Conservation (phyloP, 2,329 filamentous ascomycete species). For the Fusarium sp. region DNA sequence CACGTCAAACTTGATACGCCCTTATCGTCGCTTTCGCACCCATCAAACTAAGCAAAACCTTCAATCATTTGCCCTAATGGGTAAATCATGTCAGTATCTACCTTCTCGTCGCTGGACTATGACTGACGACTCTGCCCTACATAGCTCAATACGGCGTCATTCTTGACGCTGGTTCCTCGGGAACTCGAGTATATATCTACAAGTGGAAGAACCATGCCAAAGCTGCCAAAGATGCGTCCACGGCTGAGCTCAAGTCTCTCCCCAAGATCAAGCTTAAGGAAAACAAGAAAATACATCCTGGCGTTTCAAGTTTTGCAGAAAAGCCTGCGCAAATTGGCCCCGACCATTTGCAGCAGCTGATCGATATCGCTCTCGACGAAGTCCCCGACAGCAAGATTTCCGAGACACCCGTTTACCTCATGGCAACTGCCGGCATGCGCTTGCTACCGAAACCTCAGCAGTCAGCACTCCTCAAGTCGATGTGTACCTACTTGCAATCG, state of each 20-base stretch:
- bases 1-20: neutral
- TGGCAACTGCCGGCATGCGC: constrained; percentile 96
- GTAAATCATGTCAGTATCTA: constrained; percentile 53
- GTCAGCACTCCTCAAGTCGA: constrained; percentile 76
- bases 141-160: constrained; percentile 87
- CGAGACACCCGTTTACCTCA: constrained; percentile 92
- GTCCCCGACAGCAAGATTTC: constrained; percentile 81
- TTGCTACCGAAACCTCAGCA: constrained; percentile 82
- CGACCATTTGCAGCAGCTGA: constrained; percentile 82
- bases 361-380: constrained; percentile 83
- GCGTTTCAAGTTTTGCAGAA: constrained; percentile 89
- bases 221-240: constrained; percentile 66
- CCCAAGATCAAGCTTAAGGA: constrained; percentile 87
- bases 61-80: constrained; percentile 46
- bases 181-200: constrained; percentile 94
- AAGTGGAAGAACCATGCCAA: constrained; percentile 85
- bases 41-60: constrained; percentile 3
- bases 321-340: constrained; percentile 80
- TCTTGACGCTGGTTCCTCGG: constrained; percentile 96
- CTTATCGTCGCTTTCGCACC: neutral
- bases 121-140: constrained; percentile 31
- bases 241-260: constrained; percentile 68
- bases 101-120: constrained; percentile 5
- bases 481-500: constrained; percentile 83
- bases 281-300: constrained; percentile 93